phyloP scores from a whole-genome alignment of 345 rosid species.

The Eutrema japonicum region DNA sequence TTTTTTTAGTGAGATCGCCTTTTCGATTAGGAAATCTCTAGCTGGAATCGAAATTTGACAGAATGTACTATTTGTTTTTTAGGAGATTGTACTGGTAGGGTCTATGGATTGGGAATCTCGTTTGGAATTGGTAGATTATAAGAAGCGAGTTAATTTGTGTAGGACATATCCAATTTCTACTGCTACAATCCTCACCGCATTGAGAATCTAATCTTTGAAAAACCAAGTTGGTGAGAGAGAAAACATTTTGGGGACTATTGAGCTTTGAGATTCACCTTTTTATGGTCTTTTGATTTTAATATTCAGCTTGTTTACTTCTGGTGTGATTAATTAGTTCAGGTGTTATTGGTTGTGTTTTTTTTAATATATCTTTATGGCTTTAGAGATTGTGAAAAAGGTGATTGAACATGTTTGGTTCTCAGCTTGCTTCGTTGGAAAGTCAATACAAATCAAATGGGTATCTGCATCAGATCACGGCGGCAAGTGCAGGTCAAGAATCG shows the following conservation, averaged over 20 bases:
- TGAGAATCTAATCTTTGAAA: neutral
- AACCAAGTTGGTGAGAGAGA: neutral
- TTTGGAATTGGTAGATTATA: neutral
- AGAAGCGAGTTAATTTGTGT: neutral
- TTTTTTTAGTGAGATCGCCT: neutral
- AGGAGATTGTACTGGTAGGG: conserved; percentile 41
- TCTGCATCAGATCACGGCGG: conserved; percentile 54
- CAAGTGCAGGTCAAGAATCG: conserved; percentile 54
- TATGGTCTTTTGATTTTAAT: neutral
- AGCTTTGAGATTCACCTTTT: neutral
- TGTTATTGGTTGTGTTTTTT: conserved; percentile 13
- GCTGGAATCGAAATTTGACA: conserved; percentile 18
- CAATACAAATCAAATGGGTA: conserved; percentile 46
- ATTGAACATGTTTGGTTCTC: conserved; percentile 41
- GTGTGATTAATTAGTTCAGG: conserved; percentile 11
- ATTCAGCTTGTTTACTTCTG: conserved; percentile 1
- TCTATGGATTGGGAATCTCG: conserved; percentile 36
- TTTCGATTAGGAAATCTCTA: conserved; percentile 9
- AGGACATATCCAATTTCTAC: neutral
- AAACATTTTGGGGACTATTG: neutral
- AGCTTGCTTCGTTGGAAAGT: conserved; percentile 56
- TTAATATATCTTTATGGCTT: neutral
- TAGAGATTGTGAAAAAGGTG: conserved; percentile 13
- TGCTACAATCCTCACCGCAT: neutral
- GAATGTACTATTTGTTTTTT: conserved; percentile 5